Evolutionary conservation across 169 alveolate genomes (phyloP), one percentile per base, ranked within the genome.

Genomic region (Plasmodium coatneyi): DNA sequence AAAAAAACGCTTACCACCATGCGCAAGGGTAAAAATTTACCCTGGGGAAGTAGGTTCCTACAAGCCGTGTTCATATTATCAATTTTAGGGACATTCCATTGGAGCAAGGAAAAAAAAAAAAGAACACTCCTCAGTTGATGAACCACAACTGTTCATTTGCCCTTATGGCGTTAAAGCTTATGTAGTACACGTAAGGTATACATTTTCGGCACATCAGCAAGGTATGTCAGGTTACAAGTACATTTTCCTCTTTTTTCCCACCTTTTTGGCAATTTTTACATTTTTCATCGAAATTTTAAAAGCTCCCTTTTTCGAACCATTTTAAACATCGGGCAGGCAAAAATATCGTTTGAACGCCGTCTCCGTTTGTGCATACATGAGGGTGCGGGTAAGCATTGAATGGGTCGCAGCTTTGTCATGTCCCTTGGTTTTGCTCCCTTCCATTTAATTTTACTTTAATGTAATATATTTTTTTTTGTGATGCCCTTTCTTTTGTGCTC

Each of bases 1-100:
- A 39, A 84, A 72, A 22, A 84, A 72, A 84, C 52, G 25, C 78
- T 84, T 84, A 84, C 93, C 80, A 83, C 32, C 74, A 70, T 66
- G 82, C 74, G 39, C 82, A 70, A 9, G 74, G 71, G 43, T 70
- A 41, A 83, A 70, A 83, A 83, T 54, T 22, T 71, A 30, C n/a
- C 22, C 30, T 22, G 71, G 12, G 39, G 30, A 83, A 71, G 76
- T 70, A 70, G 32, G 49, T 6, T 32, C 28, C 43, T 71, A 34
- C 74, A 83, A 66, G 25, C n/a, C 19, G 22, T 22, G 16, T n/a
- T 32, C 60, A 28, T 84, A 25, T 39, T 71, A 22, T 71, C 49
- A 66, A 25, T 66, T 66, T 66, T 66, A 22, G 36, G 60, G 22
- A 66, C 36, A 60, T 19, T 60, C 10, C 74, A n/a, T 60, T 25